These are phyloP conservation scores for Epichloe baconii DNA, from an alignment of 2,329 filamentous ascomycete species.

Conservation along the genomic window DNA sequence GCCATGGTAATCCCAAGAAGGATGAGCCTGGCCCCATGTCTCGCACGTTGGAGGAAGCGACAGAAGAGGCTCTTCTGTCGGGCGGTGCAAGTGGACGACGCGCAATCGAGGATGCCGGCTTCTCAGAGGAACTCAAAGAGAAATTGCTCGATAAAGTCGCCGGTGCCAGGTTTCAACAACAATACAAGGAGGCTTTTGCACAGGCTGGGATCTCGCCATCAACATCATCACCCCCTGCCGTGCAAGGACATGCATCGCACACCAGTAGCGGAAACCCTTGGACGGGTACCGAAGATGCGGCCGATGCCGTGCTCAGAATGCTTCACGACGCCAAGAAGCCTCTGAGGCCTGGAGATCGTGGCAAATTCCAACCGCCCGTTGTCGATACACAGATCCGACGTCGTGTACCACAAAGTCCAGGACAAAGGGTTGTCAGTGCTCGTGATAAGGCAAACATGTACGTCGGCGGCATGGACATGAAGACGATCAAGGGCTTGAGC, in stretches of 20 bases:
- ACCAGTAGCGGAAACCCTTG: conserved; percentile 56
- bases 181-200: conserved; percentile 33
- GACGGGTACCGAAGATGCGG: conserved; percentile 61
- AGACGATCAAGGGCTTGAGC: conserved; percentile 39
- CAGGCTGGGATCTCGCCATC: conserved; percentile 36
- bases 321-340: conserved; percentile 67
- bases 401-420: conserved; percentile 25
- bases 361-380: conserved; percentile 31
- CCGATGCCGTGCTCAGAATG: conserved; percentile 76
- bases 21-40: conserved; percentile 33
- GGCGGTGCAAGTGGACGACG: conserved; percentile 46
- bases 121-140: conserved; percentile 49
- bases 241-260: conserved; percentile 48
- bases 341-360: conserved; percentile 36
- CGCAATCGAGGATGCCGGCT: conserved; percentile 48
- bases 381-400: conserved; percentile 40
- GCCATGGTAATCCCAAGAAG: not conserved
- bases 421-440: conserved; percentile 38
- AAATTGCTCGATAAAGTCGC: conserved; percentile 44
- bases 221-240: conserved; percentile 45
- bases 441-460: conserved; percentile 44
- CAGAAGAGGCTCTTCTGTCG: conserved; percentile 46
- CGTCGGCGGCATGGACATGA: conserved; percentile 31
- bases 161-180: conserved; percentile 38
- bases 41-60: conserved; percentile 46